These are phyloP conservation scores for Rubia yunnanensis DNA, from an alignment of 257 asterid genomes.

Conservation along the genomic window DNA sequence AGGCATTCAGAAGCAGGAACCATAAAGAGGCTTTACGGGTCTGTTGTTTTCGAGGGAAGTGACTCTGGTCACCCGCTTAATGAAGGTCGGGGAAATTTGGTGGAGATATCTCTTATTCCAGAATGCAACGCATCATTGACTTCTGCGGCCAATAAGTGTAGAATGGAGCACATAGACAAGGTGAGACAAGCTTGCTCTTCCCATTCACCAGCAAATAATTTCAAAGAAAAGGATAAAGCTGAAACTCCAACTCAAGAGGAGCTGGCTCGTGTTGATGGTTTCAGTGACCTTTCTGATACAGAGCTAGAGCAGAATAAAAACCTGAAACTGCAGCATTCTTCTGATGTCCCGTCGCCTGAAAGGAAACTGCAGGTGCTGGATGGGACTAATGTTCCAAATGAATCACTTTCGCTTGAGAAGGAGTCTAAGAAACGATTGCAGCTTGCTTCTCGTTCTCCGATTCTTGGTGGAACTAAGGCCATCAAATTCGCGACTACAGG, in stretches of 20 bases:
- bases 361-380: slow-evolving; percentile 23
- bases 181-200: slow-evolving; percentile 18
- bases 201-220: slow-evolving; percentile 11
- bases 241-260: slow-evolving; percentile 13
- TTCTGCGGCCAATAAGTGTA: slow-evolving; percentile 19
- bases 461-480: slow-evolving; percentile 19
- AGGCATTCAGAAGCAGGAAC: slow-evolving; percentile 38
- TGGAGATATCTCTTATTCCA: slow-evolving; percentile 51
- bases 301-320: slow-evolving; percentile 15
- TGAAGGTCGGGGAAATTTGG: slow-evolving; percentile 32
- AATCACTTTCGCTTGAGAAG: slow-evolving; percentile 13
- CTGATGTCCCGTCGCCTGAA: slow-evolving; percentile 13
- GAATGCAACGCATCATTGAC: slow-evolving; percentile 31
- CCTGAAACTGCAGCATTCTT: slow-evolving; percentile 16
- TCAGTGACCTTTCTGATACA: slow-evolving; percentile 17
- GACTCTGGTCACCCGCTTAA: slow-evolving; percentile 24
- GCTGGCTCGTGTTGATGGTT: slow-evolving; percentile 11
- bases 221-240: slow-evolving; percentile 5
- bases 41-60: slow-evolving; percentile 28
- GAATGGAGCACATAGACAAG: slow-evolving; percentile 16
- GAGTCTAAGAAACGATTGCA: slow-evolving; percentile 21
- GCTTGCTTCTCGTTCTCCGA: slow-evolving; percentile 24
- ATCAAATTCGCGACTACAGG: slow-evolving; percentile 25
- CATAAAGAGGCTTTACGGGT: slow-evolving; percentile 34
- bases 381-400: slow-evolving; percentile 26